Evolutionary conservation across 768 basidiomycete genomes (phyloP).

Genomic region (Lentinula boryana): DNA sequence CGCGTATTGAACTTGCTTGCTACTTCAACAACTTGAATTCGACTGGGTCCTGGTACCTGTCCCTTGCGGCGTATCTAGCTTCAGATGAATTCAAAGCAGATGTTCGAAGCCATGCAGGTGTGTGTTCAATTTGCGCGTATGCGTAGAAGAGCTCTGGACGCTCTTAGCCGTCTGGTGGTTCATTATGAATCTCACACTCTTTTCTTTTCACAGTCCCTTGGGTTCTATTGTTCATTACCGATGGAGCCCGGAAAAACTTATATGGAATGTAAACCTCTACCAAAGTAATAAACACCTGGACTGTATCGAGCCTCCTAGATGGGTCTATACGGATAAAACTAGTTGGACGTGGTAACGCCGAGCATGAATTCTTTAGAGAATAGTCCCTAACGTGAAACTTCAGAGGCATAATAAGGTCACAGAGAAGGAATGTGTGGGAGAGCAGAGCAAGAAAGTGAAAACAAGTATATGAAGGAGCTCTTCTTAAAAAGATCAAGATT

Average conservation of each 20-base stretch:
- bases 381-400: background rate
- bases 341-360: background rate
- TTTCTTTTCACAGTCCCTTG: slow-evolving; percentile 38
- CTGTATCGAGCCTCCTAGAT: background rate
- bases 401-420: background rate
- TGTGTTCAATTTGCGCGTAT: slow-evolving; percentile 15
- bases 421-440: background rate
- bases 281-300: background rate
- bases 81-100: slow-evolving; percentile 53
- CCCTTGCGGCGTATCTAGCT: slow-evolving; percentile 29
- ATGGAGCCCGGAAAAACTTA: slow-evolving; percentile 60
- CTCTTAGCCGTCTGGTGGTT: background rate
- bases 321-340: background rate
- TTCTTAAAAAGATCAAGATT: background rate
- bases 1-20: background rate
- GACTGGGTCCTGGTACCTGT: background rate
- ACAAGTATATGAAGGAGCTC: background rate
- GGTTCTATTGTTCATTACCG: slow-evolving; percentile 66
- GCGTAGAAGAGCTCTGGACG: background rate
- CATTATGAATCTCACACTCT: background rate
- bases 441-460: background rate
- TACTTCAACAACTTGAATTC: background rate
- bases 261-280: slow-evolving; percentile 57
- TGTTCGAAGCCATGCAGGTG: slow-evolving; percentile 74
- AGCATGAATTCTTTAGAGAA: background rate